These are phyloP conservation scores for Larix kaempferi DNA, from an alignment of 75 land plant species.

Conservation along the genomic window DNA sequence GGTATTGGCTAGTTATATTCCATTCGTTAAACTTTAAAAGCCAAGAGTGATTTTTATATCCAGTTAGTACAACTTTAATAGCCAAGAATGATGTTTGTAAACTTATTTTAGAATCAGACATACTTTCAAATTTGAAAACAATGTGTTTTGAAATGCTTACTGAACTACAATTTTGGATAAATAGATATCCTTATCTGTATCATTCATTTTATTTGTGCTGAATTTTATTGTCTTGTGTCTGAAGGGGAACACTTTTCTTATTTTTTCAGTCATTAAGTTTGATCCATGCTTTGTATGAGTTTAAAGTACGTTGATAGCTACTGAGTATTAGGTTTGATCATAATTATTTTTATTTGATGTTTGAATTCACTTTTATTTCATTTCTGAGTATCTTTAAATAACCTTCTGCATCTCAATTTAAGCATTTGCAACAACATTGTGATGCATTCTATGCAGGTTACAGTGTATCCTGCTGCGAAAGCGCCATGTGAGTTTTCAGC, in stretches of 20 bases:
- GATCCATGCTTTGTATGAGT: not conserved
- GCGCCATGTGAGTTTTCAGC: slow-evolving; percentile 77
- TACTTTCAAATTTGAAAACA: too few relatives aligned
- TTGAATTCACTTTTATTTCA: not conserved
- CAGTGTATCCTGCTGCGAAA: slow-evolving; percentile 83
- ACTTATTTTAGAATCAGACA: too few relatives aligned
- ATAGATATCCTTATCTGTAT: too few relatives aligned
- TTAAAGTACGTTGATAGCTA: not conserved
- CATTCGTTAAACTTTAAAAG: too few relatives aligned
- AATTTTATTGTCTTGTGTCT: too few relatives aligned
- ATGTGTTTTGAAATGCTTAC: too few relatives aligned
- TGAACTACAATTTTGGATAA: too few relatives aligned
- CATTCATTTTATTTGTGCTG: too few relatives aligned
- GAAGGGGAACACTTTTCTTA: not conserved
- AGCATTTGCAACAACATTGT: not conserved
- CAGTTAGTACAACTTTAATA: too few relatives aligned
- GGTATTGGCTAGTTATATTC: too few relatives aligned
- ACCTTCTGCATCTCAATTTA: not conserved
- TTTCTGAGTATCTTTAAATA: not conserved
- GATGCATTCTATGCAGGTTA: slow-evolving; percentile 43
- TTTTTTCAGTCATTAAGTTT: not conserved
- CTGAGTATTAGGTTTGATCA: not conserved
- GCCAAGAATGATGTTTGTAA: too few relatives aligned
- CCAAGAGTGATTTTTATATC: too few relatives aligned
- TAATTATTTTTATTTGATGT: not conserved